phyloP scores from a whole-genome alignment of 73 alveolate species.

The Blepharisma japonicum region DNA sequence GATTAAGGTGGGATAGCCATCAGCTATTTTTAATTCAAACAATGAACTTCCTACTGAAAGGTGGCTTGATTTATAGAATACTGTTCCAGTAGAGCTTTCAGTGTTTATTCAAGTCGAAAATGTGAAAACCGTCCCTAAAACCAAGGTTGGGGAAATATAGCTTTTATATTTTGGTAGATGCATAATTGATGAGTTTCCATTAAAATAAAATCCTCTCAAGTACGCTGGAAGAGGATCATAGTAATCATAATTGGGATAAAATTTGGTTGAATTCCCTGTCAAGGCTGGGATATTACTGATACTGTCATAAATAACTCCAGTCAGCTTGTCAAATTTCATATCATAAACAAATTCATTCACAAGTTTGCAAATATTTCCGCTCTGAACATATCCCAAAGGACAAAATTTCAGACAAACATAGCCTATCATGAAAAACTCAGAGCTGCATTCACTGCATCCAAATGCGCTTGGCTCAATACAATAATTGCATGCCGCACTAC shows the following conservation, averaged over 20 bases:
- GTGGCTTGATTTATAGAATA: background rate
- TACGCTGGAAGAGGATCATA: background rate
- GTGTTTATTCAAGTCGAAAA: background rate
- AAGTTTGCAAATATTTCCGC: background rate
- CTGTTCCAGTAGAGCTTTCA: background rate
- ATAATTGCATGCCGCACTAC: background rate
- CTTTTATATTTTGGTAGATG: background rate
- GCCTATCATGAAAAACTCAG: background rate
- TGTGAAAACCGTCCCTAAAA: background rate
- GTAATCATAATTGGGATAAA: background rate
- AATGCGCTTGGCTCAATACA: background rate
- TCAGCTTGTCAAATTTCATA: background rate
- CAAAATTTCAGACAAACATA: conserved; percentile 16
- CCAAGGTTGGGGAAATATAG: background rate
- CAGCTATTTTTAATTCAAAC: background rate
- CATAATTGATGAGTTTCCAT: background rate
- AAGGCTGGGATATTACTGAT: background rate
- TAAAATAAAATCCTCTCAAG: background rate
- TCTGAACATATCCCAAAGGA: background rate
- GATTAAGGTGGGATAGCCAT: too few relatives aligned
- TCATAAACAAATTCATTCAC: background rate
- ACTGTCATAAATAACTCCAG: background rate
- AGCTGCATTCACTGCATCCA: background rate
- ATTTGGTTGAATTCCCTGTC: background rate
- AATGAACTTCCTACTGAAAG: background rate